Percentiles rank a stretch among this genome's conserved stretches.
Conservation (phyloP, 495 filamentous ascomycete genomes). For the Trichoderma asperelloides region DNA sequence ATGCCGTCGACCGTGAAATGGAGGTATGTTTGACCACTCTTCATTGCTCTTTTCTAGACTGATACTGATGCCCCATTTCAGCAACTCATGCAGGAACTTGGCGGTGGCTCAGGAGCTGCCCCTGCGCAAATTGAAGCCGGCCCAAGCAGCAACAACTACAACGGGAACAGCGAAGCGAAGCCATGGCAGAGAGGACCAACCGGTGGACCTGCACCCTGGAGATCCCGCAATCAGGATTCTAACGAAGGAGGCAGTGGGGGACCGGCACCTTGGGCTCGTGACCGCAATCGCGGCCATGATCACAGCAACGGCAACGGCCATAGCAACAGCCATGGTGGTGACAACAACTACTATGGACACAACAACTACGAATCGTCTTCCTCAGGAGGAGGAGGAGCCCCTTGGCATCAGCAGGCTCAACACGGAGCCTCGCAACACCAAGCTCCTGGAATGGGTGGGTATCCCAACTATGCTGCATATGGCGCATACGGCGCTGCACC, state of each 20-base stretch:
- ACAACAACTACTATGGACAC: slow-evolving; percentile 33
- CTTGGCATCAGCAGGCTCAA: slow-evolving; percentile 43
- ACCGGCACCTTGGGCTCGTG: slow-evolving; percentile 48
- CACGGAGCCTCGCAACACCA: slow-evolving; percentile 44
- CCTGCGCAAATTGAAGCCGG: slow-evolving; percentile 84
- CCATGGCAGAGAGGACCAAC: slow-evolving; percentile 91
- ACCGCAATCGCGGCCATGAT: slow-evolving; percentile 35
- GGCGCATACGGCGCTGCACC: slow-evolving; percentile 49
- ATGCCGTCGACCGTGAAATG: slow-evolving; percentile 88
- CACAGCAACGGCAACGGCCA: slow-evolving; percentile 19
- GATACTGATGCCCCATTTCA: slow-evolving; percentile 36
- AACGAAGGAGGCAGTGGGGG: slow-evolving; percentile 30
- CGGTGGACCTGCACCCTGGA: slow-evolving; percentile 79
- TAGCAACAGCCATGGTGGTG: slow-evolving; percentile 19
- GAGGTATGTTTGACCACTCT: slow-evolving; percentile 51
- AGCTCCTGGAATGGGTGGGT: slow-evolving; percentile 45
- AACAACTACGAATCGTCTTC: not conserved
- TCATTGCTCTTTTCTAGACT: not conserved
- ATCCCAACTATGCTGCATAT: slow-evolving; percentile 48
- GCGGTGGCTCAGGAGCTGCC: slow-evolving; percentile 60
- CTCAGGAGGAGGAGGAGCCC: slow-evolving; percentile 25
- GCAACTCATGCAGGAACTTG: slow-evolving; percentile 98
- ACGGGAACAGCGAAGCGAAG: slow-evolving; percentile 48
- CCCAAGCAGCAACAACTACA: slow-evolving; percentile 47
- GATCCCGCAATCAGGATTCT: slow-evolving; percentile 34